Conservation (phyloP, 1,284 basidiomycete species). For the Ustilago loliicola region DNA sequence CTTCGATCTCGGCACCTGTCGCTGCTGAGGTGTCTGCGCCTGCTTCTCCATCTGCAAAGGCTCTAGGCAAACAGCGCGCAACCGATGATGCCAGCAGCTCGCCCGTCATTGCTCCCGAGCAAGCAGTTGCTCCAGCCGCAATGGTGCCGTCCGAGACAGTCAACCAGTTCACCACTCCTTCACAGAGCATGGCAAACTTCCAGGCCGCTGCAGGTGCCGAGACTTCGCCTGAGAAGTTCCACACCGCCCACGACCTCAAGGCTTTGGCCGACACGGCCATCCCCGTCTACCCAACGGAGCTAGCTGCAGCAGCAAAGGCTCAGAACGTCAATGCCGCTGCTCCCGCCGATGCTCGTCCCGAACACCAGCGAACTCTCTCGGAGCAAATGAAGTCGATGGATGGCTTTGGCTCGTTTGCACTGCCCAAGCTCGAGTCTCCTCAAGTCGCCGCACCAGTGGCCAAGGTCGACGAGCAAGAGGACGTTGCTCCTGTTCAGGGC, state of each 20-base stretch:
- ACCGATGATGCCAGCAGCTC: slow-evolving; percentile 3
- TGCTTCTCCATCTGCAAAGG: slow-evolving; percentile 33
- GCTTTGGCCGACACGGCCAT: slow-evolving; percentile 30
- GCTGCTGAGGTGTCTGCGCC: slow-evolving; percentile 10
- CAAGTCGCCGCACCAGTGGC: slow-evolving; percentile 7
- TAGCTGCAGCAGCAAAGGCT: not conserved
- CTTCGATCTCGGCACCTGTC: not conserved
- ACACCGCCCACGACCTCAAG: slow-evolving; percentile 50
- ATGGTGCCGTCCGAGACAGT: slow-evolving; percentile 31
- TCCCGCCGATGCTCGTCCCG: slow-evolving; percentile 17
- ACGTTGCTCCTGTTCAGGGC: not conserved
- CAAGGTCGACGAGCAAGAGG: not conserved
- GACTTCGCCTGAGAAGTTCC: slow-evolving; percentile 37
- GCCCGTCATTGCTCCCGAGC: not conserved
- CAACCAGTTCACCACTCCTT: slow-evolving; percentile 35
- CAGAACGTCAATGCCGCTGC: not conserved
- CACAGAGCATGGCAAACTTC: slow-evolving; percentile 45
- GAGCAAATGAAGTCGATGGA: slow-evolving; percentile 31
- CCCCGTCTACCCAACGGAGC: slow-evolving; percentile 29
- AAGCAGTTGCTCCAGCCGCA: not conserved
- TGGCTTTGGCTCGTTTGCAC: slow-evolving; percentile 30
- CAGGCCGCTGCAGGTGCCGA: slow-evolving; percentile 23
- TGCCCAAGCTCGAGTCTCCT: slow-evolving; percentile 27
- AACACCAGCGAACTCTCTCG: slow-evolving; percentile 28
- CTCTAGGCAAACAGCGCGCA: slow-evolving; percentile 33